Conservation (phyloP, 495 filamentous ascomycete genomes). For the Letharia lupina region DNA sequence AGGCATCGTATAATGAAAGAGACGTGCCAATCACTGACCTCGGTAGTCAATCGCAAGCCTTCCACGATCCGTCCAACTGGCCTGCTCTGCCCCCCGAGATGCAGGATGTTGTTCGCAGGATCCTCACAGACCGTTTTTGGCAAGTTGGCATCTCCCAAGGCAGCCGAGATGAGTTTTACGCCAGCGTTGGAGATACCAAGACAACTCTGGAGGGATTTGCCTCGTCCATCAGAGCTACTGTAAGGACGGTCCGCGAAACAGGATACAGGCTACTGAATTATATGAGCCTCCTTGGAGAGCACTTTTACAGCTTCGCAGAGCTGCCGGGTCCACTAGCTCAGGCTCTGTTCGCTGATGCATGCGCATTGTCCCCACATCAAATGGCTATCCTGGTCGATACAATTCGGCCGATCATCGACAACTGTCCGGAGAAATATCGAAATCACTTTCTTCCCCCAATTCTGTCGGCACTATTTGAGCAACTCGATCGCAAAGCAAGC, state of each 20-base stretch:
- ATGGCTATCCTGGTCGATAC: constrained; percentile 82
- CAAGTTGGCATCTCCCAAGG: constrained; percentile 94
- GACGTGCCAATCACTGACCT: constrained; percentile 17
- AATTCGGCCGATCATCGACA: constrained; percentile 76
- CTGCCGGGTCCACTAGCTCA: constrained; percentile 77
- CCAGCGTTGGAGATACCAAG: constrained; percentile 78
- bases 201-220: constrained; percentile 86
- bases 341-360: constrained; percentile 75
- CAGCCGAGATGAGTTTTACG: constrained; percentile 93
- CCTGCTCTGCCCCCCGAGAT: constrained; percentile 66
- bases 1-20: constrained; percentile 19
- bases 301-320: constrained; percentile 82
- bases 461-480: constrained; percentile 68
- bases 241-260: constrained; percentile 81
- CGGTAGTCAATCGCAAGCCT: constrained; percentile 78
- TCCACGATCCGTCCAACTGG: constrained; percentile 84
- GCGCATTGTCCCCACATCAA: constrained; percentile 83
- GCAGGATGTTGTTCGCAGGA: constrained; percentile 64
- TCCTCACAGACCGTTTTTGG: constrained; percentile 96
- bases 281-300: constrained; percentile 76
- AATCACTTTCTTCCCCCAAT: constrained; percentile 80
- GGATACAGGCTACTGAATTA: constrained; percentile 90
- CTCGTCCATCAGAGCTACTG: constrained; percentile 79
- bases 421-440: constrained; percentile 72
- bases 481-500: constrained; percentile 78